phyloP scores from a whole-genome alignment of 352 stramenopile species.

The Pythium rishiriense region DNA sequence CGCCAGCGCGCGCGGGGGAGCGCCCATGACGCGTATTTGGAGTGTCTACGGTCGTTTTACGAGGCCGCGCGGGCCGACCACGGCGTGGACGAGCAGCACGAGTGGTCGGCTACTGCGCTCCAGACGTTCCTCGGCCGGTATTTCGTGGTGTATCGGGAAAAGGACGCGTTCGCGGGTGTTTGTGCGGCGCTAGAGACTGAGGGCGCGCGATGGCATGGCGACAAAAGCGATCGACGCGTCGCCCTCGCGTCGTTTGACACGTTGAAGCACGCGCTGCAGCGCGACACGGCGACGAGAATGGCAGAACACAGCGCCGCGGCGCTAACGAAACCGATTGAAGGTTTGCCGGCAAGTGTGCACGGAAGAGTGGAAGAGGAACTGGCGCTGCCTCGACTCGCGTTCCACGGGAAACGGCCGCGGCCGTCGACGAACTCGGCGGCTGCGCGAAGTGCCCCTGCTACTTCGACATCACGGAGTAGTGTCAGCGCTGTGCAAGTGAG shows the following conservation, averaged over 20 bases:
- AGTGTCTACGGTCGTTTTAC: conserved; percentile 17
- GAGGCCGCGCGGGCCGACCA: background rate
- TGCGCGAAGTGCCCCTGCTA: background rate
- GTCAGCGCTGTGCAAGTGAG: conserved; percentile 7
- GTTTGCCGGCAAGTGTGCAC: background rate
- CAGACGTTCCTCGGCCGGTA: conserved; percentile 18
- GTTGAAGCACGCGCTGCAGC: conserved; percentile 42
- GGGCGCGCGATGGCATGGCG: background rate
- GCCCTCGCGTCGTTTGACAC: conserved; percentile 33
- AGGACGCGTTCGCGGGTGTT: conserved; percentile 5
- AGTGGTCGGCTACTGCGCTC: background rate
- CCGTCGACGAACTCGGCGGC: background rate
- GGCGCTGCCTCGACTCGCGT: conserved; percentile 11
- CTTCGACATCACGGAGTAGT: background rate
- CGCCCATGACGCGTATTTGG: conserved; percentile 23
- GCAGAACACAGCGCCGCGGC: conserved; percentile 39
- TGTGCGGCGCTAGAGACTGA: conserved; percentile 4
- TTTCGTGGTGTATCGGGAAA: conserved; percentile 14
- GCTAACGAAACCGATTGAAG: conserved; percentile 25
- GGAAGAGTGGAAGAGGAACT: conserved; percentile 6
- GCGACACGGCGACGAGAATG: conserved; percentile 38
- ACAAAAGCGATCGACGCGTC: background rate
- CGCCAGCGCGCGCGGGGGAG: background rate
- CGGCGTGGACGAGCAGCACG: background rate
- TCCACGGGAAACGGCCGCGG: conserved; percentile 11